Percentiles rank a stretch among this genome's conserved stretches.
Conservation (phyloP, 257 asterid species). For the Solanum clarkiae region DNA sequence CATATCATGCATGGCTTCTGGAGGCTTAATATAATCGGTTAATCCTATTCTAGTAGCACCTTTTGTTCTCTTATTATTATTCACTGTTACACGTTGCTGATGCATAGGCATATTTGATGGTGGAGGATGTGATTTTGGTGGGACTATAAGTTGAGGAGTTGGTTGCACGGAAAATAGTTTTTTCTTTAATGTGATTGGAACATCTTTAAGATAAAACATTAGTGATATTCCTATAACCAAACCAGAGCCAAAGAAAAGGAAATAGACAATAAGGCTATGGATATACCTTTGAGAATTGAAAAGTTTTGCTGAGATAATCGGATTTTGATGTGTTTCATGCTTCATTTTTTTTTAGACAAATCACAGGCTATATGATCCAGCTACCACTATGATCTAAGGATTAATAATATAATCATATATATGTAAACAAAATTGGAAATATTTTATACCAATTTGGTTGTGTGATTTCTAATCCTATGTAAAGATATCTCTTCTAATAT, state of each 20-base stretch:
- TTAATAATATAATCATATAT: neutral
- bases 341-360: neutral
- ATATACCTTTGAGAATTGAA: constrained; percentile 18
- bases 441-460: neutral
- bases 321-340: constrained; percentile 7
- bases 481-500: neutral
- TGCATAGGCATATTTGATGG: neutral
- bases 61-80: neutral
- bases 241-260: constrained; percentile 64
- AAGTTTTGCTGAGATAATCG: constrained; percentile 5
- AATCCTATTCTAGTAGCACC: constrained; percentile 7
- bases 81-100: neutral
- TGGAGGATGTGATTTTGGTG: neutral
- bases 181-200: constrained; percentile 14
- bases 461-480: neutral
- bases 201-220: constrained; percentile 28
- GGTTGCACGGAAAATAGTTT: constrained; percentile 7
- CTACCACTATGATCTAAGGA: neutral
- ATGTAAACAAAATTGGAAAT: neutral
- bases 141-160: neutral
- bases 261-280: constrained; percentile 31
- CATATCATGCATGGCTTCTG: constrained; percentile 43
- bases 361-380: neutral
- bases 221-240: constrained; percentile 48
- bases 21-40: constrained; percentile 19